These are phyloP conservation scores for Tieghemiomyces parasiticus DNA, from an alignment of 192 early-diverging fungal species.

Conservation along the genomic window DNA sequence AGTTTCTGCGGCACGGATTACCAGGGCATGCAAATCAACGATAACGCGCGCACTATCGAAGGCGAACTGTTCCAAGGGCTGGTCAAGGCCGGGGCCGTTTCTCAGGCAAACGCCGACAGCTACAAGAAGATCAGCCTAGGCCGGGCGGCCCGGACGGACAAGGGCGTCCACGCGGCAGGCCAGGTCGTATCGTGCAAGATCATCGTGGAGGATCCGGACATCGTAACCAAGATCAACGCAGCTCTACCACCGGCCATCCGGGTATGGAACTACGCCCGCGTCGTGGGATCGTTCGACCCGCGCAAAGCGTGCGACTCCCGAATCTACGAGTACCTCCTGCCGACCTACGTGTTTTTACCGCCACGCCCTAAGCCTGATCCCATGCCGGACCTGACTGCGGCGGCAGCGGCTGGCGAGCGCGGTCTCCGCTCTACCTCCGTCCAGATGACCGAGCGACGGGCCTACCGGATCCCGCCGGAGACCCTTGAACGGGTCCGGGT, in stretches of 20 bases:
- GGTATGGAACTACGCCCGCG: conserved; percentile 64
- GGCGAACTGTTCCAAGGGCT: conserved; percentile 79
- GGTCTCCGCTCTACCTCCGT: conserved; percentile 27
- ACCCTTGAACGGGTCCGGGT: conserved; percentile 47
- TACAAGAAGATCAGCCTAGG: conserved; percentile 68
- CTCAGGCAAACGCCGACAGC: conserved; percentile 71
- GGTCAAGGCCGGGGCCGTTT: conserved; percentile 64
- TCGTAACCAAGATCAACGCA: conserved; percentile 67
- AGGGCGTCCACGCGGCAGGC: conserved; percentile 95
- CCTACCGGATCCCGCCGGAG: conserved; percentile 46
- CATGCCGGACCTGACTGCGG: conserved; percentile 8
- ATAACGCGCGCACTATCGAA: conserved; percentile 70
- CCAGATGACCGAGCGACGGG: conserved; percentile 40
- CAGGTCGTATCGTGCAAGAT: conserved; percentile 91
- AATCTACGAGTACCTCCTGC: conserved; percentile 93
- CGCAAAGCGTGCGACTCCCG: conserved; percentile 87
- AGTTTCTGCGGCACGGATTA: conserved; percentile 92
- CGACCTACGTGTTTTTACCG: conserved; percentile 69
- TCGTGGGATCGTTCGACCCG: conserved; percentile 67
- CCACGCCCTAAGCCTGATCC: conserved; percentile 16
- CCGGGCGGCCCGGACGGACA: conserved; percentile 92
- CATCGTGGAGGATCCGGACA: conserved; percentile 53
- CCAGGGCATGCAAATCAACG: conserved; percentile 94
- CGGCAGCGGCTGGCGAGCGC: too few species aligned
- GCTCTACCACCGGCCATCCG: conserved; percentile 80